phyloP scores from a whole-genome alignment of 305 asterid genomes.

The Solanum hybrid region DNA sequence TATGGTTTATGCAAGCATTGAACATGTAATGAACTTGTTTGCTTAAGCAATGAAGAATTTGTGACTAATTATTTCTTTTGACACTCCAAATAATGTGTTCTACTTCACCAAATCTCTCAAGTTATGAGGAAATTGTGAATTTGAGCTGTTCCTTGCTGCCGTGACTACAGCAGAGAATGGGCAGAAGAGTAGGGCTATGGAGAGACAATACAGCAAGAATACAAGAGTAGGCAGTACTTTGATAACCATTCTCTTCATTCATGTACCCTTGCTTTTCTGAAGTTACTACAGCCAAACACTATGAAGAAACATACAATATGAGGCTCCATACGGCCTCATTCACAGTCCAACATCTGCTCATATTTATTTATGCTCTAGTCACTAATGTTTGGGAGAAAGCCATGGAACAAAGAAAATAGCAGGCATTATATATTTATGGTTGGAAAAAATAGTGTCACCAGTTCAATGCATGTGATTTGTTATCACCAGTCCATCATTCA shows the following conservation, averaged over 20 bases:
- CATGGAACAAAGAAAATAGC: neutral
- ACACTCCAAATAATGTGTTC: neutral
- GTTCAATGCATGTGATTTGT: neutral
- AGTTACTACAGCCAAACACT: neutral
- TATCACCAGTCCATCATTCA: neutral
- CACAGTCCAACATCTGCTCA: neutral
- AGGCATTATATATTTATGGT: neutral
- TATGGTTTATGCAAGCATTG: neutral
- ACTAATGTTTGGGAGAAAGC: neutral
- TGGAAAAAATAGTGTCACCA: neutral
- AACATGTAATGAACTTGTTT: neutral
- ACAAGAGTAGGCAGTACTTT: slow-evolving; percentile 5
- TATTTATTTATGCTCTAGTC: neutral
- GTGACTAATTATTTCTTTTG: neutral
- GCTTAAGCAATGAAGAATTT: neutral
- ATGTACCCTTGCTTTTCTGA: neutral
- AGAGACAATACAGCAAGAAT: slow-evolving; percentile 6
- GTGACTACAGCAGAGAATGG: slow-evolving; percentile 32
- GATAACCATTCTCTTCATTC: neutral
- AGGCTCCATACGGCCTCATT: neutral
- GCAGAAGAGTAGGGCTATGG: slow-evolving; percentile 24
- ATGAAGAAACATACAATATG: neutral
- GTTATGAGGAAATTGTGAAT: neutral
- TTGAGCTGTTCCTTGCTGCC: neutral
- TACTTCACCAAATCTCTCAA: neutral